Evolutionary conservation across 768 basidiomycete species (phyloP).

Genomic region (Chalciporus pseudorubinellus): DNA sequence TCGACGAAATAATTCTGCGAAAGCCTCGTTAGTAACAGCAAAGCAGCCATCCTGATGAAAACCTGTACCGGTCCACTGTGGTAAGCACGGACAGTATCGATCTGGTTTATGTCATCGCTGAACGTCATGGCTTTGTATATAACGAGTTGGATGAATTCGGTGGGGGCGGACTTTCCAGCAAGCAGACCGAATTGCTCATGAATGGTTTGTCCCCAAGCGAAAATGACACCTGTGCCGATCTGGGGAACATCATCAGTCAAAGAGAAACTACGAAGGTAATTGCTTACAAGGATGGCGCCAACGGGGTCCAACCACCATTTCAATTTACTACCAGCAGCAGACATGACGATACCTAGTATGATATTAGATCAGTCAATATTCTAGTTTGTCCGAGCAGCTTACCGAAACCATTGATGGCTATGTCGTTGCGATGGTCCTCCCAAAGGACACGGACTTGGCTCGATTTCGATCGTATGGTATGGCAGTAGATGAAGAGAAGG

Average conservation of each 20-base stretch:
- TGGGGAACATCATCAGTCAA: slow-evolving; percentile 25
- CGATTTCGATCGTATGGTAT: slow-evolving; percentile 69
- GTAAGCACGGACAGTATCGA: slow-evolving; percentile 93
- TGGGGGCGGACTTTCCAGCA: slow-evolving; percentile 89
- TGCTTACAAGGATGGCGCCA: slow-evolving; percentile 69
- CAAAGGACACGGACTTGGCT: slow-evolving; percentile 94
- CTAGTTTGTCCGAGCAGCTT: slow-evolving; percentile 13
- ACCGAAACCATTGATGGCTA: slow-evolving; percentile 84
- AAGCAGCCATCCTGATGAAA: not conserved
- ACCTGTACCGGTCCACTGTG: slow-evolving; percentile 74
- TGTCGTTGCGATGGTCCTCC: slow-evolving; percentile 95
- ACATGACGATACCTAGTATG: slow-evolving; percentile 73
- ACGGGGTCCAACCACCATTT: slow-evolving; percentile 83
- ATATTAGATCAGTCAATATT: not conserved
- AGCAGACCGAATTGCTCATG: slow-evolving; percentile 81
- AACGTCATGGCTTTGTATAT: slow-evolving; percentile 91
- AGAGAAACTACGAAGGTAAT: not conserved
- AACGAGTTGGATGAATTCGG: slow-evolving; percentile 86
- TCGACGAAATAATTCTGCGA: slow-evolving; percentile 87
- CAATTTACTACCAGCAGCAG: slow-evolving; percentile 75
- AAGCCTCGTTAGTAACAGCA: not conserved
- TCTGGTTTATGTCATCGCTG: slow-evolving; percentile 75
- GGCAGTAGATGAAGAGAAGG: slow-evolving; percentile 84
- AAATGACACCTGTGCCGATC: slow-evolving; percentile 79
- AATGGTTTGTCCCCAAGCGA: slow-evolving; percentile 74